phyloP scores from a whole-genome alignment of 352 stramenopile species.

The Pythium apleroticum region DNA sequence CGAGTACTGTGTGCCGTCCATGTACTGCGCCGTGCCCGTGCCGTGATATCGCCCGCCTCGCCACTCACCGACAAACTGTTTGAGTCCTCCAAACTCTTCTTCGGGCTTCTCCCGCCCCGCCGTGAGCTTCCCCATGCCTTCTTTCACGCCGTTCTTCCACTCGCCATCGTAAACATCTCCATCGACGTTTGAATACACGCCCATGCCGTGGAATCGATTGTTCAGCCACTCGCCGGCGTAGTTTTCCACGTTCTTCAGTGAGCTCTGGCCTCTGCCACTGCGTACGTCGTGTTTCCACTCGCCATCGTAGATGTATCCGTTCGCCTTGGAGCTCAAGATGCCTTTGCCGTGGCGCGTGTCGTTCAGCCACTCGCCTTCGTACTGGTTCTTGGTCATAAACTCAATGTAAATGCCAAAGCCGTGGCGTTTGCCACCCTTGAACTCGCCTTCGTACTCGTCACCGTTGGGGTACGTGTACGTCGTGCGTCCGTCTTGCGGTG shows the following conservation, averaged over 20 bases:
- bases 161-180: conserved; percentile 73
- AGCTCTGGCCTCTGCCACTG: conserved; percentile 67
- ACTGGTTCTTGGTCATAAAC: conserved; percentile 70
- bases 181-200: conserved; percentile 60
- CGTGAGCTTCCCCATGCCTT: conserved; percentile 67
- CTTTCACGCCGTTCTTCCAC: conserved; percentile 46
- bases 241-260: conserved; percentile 65
- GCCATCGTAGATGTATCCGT: conserved; percentile 76
- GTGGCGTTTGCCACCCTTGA: conserved; percentile 62
- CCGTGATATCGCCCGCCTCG: conserved; percentile 60
- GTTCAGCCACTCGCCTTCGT: conserved; percentile 70
- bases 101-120: conserved; percentile 24
- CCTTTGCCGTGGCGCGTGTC: conserved; percentile 72
- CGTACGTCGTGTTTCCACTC: conserved; percentile 75
- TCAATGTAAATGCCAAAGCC: conserved; percentile 77
- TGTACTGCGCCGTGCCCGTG: conserved; percentile 79
- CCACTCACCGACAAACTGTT: conserved; percentile 76
- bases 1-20: conserved; percentile 89
- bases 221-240: conserved; percentile 68
- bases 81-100: conserved; percentile 44
- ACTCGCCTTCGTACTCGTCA: conserved; percentile 80
- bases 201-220: conserved; percentile 67
- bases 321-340: conserved; percentile 56
- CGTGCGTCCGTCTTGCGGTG: conserved; percentile 45
- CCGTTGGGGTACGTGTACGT: conserved; percentile 67